A percentile compares a stretch with the other conserved stretches of the same genome.
phyloP scores from a whole-genome alignment of 768 basidiomycete genomes.

The Boletus sensibilis region DNA sequence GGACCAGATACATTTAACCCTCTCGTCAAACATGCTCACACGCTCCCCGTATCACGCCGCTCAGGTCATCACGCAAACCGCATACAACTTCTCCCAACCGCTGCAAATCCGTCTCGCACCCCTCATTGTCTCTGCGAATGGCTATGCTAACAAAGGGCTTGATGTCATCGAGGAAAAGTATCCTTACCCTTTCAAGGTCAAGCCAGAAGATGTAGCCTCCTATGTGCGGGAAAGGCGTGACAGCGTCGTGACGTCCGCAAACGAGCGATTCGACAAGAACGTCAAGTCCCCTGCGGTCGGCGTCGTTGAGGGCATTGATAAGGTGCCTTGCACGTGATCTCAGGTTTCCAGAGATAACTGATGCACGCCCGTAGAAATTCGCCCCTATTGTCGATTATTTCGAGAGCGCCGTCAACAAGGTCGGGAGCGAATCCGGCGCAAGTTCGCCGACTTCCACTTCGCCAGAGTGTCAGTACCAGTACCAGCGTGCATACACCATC shows the following conservation, averaged over 20 bases:
- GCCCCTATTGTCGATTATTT: constrained; percentile 75
- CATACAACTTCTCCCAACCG: constrained; percentile 63
- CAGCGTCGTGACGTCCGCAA: constrained; percentile 50
- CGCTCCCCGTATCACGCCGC: constrained; percentile 65
- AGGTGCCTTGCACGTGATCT: constrained; percentile 45
- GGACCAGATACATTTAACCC: constrained; percentile 55
- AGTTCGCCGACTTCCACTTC: constrained; percentile 46
- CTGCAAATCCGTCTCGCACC: constrained; percentile 65
- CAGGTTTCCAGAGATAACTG: constrained; percentile 11
- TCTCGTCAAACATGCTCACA: constrained; percentile 60
- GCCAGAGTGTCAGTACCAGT: constrained; percentile 69
- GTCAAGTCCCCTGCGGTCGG: constrained; percentile 62
- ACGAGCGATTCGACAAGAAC: constrained; percentile 63
- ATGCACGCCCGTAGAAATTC: constrained; percentile 47
- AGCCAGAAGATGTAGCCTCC: constrained; percentile 66
- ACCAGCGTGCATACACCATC: constrained; percentile 69
- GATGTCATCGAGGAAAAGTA: constrained; percentile 71
- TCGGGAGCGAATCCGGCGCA: constrained; percentile 44
- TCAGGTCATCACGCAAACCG: constrained; percentile 55
- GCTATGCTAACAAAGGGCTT: constrained; percentile 69
- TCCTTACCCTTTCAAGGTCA: constrained; percentile 73
- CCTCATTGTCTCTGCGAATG: constrained; percentile 60
- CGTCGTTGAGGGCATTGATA: constrained; percentile 68
- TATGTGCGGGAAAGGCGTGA: constrained; percentile 59
- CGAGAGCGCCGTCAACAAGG: constrained; percentile 54